Evolutionary conservation across 108 stramenopile genomes (phyloP), one percentile per base, ranked within the genome.

Genomic region (Nitzschia putrida): DNA sequence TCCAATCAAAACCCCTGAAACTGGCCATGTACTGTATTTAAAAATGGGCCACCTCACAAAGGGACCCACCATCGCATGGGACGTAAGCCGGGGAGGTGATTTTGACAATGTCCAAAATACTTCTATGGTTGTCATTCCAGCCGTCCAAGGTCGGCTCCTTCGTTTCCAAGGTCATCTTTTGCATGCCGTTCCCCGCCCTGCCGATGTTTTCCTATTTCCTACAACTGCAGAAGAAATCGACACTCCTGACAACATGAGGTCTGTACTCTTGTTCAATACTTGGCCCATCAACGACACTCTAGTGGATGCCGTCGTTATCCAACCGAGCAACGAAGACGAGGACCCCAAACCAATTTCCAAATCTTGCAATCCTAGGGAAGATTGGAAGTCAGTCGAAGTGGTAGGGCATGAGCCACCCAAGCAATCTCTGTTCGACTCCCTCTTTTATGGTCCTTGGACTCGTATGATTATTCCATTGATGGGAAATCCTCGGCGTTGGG

Each of bases 111-210:
- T 42, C 9, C 16, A 49, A 50, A 63, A 39, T 20, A 51, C 44
- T 22, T 63, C 75, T 10, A 54, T 84, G 49, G 41, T 80, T 8
- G 64, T 63, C n/a, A 72, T 87, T 6, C 86, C 86, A 11, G 79
- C 83, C 8, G 70, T 72, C 5, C 0, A 67, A 11, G 86, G 86
- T 10, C 63, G 86, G n/a, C 64, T 87, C 11, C 63, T 84, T 2
- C 80, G 86, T 12, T 87, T 87, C 44, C 61, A 75, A 63, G 86
- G 86, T n/a, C 22, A 58, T 47, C 69, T 64, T 39, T 45, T 87
- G n/a, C 86, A 87, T 55, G 86, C 81, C 20, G 86, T 84, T 12
- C 86, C 86, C 20, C 72, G 83, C 3, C 86, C 86, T 6, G 54
- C 61, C 39, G 81, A 87, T 60, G 51, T 83, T 24, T 87, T 79